phyloP scores from a whole-genome alignment of 2,329 filamentous ascomycete species.

The Colletotrichum tabaci region DNA sequence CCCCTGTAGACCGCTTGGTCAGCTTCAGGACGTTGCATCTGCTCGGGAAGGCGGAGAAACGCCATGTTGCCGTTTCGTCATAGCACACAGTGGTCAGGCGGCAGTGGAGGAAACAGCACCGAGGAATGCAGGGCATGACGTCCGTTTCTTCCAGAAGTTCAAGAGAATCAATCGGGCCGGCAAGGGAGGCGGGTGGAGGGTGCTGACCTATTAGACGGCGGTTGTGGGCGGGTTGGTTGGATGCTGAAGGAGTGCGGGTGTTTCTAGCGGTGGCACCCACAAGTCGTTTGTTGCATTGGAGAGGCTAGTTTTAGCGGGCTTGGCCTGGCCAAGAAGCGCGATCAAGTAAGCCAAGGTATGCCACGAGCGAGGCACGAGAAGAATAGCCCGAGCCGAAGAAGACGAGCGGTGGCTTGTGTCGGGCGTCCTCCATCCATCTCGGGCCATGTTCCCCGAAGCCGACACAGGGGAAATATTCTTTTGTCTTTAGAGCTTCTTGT shows the following conservation, averaged over 20 bases:
- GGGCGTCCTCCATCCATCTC: not conserved
- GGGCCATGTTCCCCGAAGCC: constrained; percentile 22
- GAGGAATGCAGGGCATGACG: constrained; percentile 38
- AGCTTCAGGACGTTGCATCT: not conserved
- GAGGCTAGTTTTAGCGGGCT: constrained; percentile 9
- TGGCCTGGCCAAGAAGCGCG: constrained; percentile 19
- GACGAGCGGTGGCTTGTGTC: constrained; percentile 9
- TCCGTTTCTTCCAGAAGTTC: constrained; percentile 39
- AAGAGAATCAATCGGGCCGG: constrained; percentile 41
- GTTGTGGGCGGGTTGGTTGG: constrained; percentile 1
- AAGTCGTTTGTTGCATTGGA: constrained; percentile 26
- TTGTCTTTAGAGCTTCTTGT: constrained; percentile 2
- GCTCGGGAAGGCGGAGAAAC: not conserved
- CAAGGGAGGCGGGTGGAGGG: constrained; percentile 34
- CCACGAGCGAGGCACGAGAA: constrained; percentile 39
- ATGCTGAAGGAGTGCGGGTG: constrained; percentile 27
- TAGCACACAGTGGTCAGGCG: constrained; percentile 19
- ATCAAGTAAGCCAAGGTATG: constrained; percentile 35
- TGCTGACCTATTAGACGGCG: constrained; percentile 30
- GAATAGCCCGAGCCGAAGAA: constrained; percentile 21
- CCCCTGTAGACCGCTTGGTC: constrained; percentile 8
- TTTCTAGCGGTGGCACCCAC: constrained; percentile 28
- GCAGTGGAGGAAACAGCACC: constrained; percentile 24
- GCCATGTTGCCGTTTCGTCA: constrained; percentile 31
- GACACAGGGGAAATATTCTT: constrained; percentile 3